Evolutionary conservation across 257 asterid species (phyloP).

Genomic region (Thymus mandschuricus): DNA sequence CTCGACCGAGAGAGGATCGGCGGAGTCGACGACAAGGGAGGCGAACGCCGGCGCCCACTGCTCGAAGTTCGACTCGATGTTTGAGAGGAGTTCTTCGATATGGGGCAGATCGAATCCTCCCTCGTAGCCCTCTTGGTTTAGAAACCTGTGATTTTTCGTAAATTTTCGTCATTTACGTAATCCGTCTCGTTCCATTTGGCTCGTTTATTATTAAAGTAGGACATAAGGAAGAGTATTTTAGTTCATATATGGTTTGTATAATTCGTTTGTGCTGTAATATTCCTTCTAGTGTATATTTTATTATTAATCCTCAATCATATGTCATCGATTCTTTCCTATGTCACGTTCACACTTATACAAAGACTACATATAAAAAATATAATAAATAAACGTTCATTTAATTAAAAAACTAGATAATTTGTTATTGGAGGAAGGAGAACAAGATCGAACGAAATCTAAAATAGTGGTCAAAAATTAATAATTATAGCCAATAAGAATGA

Average conservation of each 20-base stretch:
- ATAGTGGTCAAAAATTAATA: no score
- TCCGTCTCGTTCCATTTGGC: no score
- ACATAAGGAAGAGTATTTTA: no score
- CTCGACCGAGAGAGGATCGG: constrained; percentile 48
- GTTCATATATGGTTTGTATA: no score
- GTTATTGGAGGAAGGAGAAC: no score
- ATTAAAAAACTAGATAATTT: no score
- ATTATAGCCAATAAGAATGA: not conserved
- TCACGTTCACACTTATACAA: not conserved
- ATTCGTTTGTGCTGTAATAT: no score
- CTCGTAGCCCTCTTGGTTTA: constrained; percentile 65
- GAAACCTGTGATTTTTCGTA: constrained; percentile 35
- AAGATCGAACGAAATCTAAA: no score
- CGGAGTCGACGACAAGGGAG: constrained; percentile 50
- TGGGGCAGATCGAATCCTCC: constrained; percentile 66
- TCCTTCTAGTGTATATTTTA: no score
- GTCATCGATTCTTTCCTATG: not conserved
- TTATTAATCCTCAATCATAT: no score
- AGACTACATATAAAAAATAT: not conserved
- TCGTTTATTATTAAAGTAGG: no score
- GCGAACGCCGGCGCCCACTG: constrained; percentile 66
- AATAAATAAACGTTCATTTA: not conserved
- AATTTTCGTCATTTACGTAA: no score
- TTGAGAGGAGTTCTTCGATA: constrained; percentile 53
- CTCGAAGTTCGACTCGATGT: constrained; percentile 60